These are phyloP conservation scores for Didymella sp. DNA, from an alignment of 2,329 filamentous ascomycete genomes.

Conservation along the genomic window DNA sequence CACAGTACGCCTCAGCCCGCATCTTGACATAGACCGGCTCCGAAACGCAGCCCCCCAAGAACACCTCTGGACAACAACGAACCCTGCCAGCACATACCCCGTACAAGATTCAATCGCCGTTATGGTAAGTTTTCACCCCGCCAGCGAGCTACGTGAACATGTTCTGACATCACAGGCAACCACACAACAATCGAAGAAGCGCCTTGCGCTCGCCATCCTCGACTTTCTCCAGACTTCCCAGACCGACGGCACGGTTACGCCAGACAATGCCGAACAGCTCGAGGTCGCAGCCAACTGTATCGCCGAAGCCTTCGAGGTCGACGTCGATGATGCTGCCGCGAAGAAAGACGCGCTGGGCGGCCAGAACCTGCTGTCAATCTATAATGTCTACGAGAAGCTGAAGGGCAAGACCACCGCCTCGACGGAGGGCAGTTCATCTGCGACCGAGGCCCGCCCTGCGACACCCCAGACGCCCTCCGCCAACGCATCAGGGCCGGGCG, in stretches of 20 bases:
- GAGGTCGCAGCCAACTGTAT: constrained; percentile 96
- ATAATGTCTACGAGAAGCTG: constrained; percentile 94
- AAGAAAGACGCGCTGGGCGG: constrained; percentile 79
- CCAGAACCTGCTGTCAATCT: constrained; percentile 90
- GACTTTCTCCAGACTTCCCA: constrained; percentile 88
- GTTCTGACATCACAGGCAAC: constrained; percentile 43
- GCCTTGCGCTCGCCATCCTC: constrained; percentile 95
- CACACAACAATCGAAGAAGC: constrained; percentile 68
- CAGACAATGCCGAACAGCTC: constrained; percentile 91
- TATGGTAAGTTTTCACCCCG: constrained; percentile 39
- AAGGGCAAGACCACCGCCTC: constrained; percentile 67
- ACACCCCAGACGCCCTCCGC: constrained; percentile 48
- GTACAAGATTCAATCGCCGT: constrained; percentile 24
- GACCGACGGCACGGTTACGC: constrained; percentile 83
- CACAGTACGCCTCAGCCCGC: constrained; percentile 6
- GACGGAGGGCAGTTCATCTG: constrained; percentile 52
- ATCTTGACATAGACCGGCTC: neutral
- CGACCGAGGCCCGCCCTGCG: constrained; percentile 52
- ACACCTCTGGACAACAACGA: neutral
- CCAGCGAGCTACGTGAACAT: constrained; percentile 14
- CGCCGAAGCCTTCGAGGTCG: constrained; percentile 92
- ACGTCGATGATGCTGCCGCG: constrained; percentile 76
- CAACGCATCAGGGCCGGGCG: constrained; percentile 47
- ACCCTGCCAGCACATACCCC: neutral
- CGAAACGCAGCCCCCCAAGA: neutral